Percentiles rank a stretch among this genome's conserved stretches.
These are phyloP conservation scores for Caryocar brasiliense DNA, from an alignment of 441 rosid genomes.

Conservation along the genomic window DNA sequence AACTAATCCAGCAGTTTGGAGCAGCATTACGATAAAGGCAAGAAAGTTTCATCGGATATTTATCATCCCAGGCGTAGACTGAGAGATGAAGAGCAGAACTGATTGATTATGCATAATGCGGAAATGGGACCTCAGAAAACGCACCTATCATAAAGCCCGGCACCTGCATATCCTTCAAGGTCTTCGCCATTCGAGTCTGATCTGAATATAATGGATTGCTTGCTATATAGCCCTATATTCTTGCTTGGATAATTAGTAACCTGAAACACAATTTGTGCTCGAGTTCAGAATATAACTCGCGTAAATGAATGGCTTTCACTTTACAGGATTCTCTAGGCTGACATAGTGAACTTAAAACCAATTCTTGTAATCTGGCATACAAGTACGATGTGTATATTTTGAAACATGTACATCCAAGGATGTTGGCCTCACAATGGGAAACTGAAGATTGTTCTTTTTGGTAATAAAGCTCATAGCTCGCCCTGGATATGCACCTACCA, in stretches of 20 bases:
- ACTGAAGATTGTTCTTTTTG: constrained; percentile 48
- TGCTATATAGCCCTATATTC: constrained; percentile 39
- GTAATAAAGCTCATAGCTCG: constrained; percentile 70
- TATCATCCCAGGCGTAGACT: too few species aligned
- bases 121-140: constrained; percentile 1
- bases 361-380: too few species aligned
- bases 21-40: too few species aligned
- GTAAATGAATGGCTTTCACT: background rate
- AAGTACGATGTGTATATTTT: too few species aligned
- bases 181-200: constrained; percentile 78
- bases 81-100: too few species aligned
- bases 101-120: too few species aligned
- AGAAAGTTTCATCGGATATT: too few species aligned
- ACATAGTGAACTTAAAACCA: background rate
- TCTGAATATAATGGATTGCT: constrained; percentile 48
- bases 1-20: too few species aligned
- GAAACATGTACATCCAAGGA: background rate
- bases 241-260: constrained; percentile 58
- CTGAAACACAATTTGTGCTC: constrained; percentile 21
- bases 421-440: constrained; percentile 39
- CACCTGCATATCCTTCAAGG: constrained; percentile 66
- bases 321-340: background rate
- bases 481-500: constrained; percentile 76
- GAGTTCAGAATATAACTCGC: too few species aligned
- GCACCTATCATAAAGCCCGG: constrained; percentile 73